These are phyloP conservation scores for Picochlorum costavermella DNA, from an alignment of 139 green algal genomes.

Conservation along the genomic window DNA sequence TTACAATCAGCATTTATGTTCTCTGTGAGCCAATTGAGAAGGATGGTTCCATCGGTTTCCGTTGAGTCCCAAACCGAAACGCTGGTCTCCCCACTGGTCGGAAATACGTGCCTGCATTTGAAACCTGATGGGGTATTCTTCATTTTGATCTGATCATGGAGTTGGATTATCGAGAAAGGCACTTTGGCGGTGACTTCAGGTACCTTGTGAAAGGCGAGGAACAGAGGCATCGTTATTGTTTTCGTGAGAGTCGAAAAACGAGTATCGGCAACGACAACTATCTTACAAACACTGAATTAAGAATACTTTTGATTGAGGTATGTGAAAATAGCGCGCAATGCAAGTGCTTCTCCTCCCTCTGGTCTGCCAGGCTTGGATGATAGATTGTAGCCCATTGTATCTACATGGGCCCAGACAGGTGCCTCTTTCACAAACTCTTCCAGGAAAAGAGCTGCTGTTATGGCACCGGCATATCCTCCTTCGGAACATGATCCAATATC, in stretches of 20 bases:
- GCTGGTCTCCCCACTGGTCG: slow-evolving; percentile 29
- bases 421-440: slow-evolving; percentile 56
- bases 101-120: slow-evolving; percentile 36
- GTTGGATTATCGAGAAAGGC: slow-evolving; percentile 39
- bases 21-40: slow-evolving; percentile 46
- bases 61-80: slow-evolving; percentile 43
- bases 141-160: slow-evolving; percentile 29
- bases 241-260: too few species aligned
- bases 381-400: slow-evolving; percentile 40
- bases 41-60: slow-evolving; percentile 13
- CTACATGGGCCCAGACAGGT: slow-evolving; percentile 53
- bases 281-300: background rate
- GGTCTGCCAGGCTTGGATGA: slow-evolving; percentile 32
- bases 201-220: slow-evolving; percentile 32
- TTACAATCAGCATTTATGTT: slow-evolving; percentile 34
- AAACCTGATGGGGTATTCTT: slow-evolving; percentile 17
- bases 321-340: slow-evolving; percentile 41
- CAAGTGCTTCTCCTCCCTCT: slow-evolving; percentile 56
- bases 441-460: slow-evolving; percentile 89
- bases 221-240: background rate
- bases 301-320: slow-evolving; percentile 30
- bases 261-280: too few species aligned
- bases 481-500: slow-evolving; percentile 63
- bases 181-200: slow-evolving; percentile 23
- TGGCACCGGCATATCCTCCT: slow-evolving; percentile 62